phyloP scores from a whole-genome alignment of 495 filamentous ascomycete genomes.

The Penicillium taxi region DNA sequence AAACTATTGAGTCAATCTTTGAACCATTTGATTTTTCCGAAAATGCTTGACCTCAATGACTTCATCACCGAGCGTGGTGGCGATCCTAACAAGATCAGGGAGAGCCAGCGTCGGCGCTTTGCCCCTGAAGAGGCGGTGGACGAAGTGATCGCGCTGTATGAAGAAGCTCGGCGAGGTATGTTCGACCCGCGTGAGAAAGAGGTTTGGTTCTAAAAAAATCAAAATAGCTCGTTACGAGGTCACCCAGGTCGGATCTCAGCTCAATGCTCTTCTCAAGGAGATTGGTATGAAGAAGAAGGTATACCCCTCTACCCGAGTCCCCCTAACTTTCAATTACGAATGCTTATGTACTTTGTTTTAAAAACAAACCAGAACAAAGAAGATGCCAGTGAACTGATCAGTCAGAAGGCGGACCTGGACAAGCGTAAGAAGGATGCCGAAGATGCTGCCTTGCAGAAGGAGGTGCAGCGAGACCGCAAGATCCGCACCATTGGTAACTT shows the following conservation, averaged over 20 bases:
- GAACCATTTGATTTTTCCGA: slow-evolving; percentile 9
- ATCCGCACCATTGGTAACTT: slow-evolving; percentile 85
- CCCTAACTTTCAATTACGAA: background rate
- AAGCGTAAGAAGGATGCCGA: slow-evolving; percentile 72
- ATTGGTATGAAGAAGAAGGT: slow-evolving; percentile 92
- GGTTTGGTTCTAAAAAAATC: slow-evolving; percentile 2
- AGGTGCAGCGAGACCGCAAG: slow-evolving; percentile 61
- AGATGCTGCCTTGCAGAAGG: slow-evolving; percentile 64
- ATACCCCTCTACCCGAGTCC: slow-evolving; percentile 4
- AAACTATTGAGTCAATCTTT: slow-evolving; percentile 17
- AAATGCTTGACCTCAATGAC: slow-evolving; percentile 72
- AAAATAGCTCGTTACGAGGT: slow-evolving; percentile 65
- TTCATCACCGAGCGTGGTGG: slow-evolving; percentile 85
- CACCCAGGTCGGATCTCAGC: slow-evolving; percentile 68
- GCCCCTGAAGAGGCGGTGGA: slow-evolving; percentile 79
- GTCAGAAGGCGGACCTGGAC: slow-evolving; percentile 66
- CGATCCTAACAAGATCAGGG: slow-evolving; percentile 78
- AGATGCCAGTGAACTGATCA: slow-evolving; percentile 64
- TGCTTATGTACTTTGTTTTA: slow-evolving; percentile 1
- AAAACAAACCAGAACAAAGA: slow-evolving; percentile 83
- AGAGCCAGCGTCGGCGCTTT: slow-evolving; percentile 74
- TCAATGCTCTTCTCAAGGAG: slow-evolving; percentile 82
- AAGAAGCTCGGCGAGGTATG: slow-evolving; percentile 74
- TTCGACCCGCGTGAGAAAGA: background rate
- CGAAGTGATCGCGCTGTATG: slow-evolving; percentile 78